These are phyloP conservation scores for Capronia epimyces DNA, from an alignment of 2,329 filamentous ascomycete species.

Conservation along the genomic window DNA sequence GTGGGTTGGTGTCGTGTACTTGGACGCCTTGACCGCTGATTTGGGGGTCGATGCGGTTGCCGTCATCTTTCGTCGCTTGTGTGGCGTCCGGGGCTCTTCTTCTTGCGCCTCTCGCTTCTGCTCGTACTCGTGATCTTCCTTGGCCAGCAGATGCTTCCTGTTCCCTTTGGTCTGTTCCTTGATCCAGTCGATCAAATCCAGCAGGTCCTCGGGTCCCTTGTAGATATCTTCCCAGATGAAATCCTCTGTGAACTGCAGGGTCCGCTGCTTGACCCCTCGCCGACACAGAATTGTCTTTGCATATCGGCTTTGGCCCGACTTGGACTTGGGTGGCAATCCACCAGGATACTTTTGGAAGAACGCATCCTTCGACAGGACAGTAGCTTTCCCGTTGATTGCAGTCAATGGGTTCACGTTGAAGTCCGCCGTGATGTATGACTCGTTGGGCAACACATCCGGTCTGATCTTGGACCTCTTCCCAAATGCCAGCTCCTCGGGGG, in stretches of 20 bases:
- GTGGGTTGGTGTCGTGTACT: slow-evolving; percentile 58
- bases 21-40: slow-evolving; percentile 39
- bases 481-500: slow-evolving; percentile 70
- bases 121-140: slow-evolving; percentile 25
- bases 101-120: slow-evolving; percentile 32
- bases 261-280: slow-evolving; percentile 80
- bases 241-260: slow-evolving; percentile 84
- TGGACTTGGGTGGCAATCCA: slow-evolving; percentile 64
- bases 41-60: slow-evolving; percentile 43
- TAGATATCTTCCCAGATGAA: slow-evolving; percentile 89
- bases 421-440: slow-evolving; percentile 82
- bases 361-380: slow-evolving; percentile 64
- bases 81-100: slow-evolving; percentile 47
- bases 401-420: slow-evolving; percentile 81
- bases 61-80: slow-evolving; percentile 49
- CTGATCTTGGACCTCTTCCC: slow-evolving; percentile 58
- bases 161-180: slow-evolving; percentile 63
- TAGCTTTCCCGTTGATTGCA: slow-evolving; percentile 86
- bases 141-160: slow-evolving; percentile 16
- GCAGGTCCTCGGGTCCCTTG: slow-evolving; percentile 58
- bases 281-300: slow-evolving; percentile 88
- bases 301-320: slow-evolving; percentile 58
- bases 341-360: slow-evolving; percentile 67
- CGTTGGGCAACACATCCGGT: slow-evolving; percentile 74
- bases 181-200: slow-evolving; percentile 60